Conservation (phyloP, 2,329 filamentous ascomycete genomes). For the Balansia obtecta region DNA sequence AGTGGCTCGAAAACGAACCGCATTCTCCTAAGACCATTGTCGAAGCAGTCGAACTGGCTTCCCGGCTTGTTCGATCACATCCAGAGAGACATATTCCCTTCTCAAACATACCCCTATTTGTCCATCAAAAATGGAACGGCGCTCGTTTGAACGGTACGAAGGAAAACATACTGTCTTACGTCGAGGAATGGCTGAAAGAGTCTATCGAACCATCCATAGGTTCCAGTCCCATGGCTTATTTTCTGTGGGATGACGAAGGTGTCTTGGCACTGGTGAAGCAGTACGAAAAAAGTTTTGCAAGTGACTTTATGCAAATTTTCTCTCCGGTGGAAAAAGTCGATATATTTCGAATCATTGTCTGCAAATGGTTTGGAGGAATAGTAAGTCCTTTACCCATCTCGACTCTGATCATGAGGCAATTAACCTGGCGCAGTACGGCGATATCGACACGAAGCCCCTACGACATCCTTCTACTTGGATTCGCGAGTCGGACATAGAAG, state of each 20-base stretch:
- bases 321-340: constrained; percentile 4
- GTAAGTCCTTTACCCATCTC: too few relatives aligned
- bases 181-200: background rate
- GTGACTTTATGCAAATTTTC: background rate
- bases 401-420: too few relatives aligned
- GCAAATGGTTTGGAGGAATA: constrained; percentile 5
- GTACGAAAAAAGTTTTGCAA: background rate
- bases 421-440: constrained; percentile 1
- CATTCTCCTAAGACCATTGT: background rate
- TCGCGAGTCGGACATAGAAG: background rate
- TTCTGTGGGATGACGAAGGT: constrained; percentile 5
- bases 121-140: constrained; percentile 5
- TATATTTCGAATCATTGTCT: constrained; percentile 4
- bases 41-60: constrained; percentile 3
- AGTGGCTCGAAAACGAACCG: constrained; percentile 1
- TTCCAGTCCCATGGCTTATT: constrained; percentile 2
- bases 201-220: background rate
- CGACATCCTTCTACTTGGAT: constrained; percentile 4
- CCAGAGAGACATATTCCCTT: constrained; percentile 1
- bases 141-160: constrained; percentile 2
- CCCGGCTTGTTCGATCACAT: background rate
- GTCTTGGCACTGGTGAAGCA: constrained; percentile 2
- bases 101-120: background rate
- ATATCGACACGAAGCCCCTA: constrained; percentile 3
- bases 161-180: background rate